Evolutionary conservation across 257 asterid species (phyloP).

Genomic region (Thymus mandschuricus): DNA sequence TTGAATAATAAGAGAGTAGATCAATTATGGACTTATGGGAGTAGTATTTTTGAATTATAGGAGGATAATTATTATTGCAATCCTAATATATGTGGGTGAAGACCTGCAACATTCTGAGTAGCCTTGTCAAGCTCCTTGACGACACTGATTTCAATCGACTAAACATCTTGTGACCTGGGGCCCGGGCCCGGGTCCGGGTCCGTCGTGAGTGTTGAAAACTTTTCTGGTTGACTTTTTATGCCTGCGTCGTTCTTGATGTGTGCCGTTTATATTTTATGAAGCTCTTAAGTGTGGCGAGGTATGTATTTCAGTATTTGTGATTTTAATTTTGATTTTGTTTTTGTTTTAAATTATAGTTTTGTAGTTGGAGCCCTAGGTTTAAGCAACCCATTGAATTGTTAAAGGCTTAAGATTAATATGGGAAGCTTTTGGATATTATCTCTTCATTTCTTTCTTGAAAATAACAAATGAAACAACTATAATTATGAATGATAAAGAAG

Average conservation of each 20-base stretch:
- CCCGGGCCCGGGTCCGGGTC: slow-evolving; percentile 24
- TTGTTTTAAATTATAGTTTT: too few relatives aligned
- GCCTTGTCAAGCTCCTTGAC: slow-evolving; percentile 31
- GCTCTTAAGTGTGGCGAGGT: neutral
- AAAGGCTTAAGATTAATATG: too few relatives aligned
- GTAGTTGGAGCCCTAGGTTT: too few relatives aligned
- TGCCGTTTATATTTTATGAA: neutral
- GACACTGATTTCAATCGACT: slow-evolving; percentile 27
- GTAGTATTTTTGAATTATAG: slow-evolving; percentile 5
- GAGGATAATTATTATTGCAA: neutral
- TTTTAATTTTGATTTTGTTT: slow-evolving; percentile 6
- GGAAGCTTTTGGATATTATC: too few relatives aligned
- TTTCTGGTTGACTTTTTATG: neutral
- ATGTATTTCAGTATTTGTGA: neutral
- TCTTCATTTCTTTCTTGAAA: too few relatives aligned
- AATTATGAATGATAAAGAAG: too few relatives aligned
- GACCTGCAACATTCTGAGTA: slow-evolving; percentile 28
- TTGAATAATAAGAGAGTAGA: neutral
- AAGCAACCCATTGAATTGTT: too few relatives aligned
- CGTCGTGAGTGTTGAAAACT: neutral
- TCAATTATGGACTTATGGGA: neutral
- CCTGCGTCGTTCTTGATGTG: neutral
- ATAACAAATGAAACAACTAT: too few relatives aligned
- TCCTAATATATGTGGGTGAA: slow-evolving; percentile 24
- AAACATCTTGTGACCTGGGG: slow-evolving; percentile 26